Conservation (phyloP, 768 basidiomycete genomes). For the Artomyces pyxidatus region DNA sequence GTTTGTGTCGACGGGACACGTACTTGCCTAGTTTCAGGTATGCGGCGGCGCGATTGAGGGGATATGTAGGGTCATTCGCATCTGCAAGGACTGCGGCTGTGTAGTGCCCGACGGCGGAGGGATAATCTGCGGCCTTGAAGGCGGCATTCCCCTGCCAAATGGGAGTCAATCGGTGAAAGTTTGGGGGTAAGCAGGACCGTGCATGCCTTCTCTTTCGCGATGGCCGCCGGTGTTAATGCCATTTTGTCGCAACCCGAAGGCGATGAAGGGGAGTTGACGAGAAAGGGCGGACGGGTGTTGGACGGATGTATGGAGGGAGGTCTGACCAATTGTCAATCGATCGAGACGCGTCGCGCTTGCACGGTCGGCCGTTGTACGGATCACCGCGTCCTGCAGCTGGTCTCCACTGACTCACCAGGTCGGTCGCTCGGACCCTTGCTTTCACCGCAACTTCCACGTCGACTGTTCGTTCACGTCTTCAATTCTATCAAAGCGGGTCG, state of each 20-base stretch:
- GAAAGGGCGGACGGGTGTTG: not conserved
- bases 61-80: conserved; percentile 62
- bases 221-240: not conserved
- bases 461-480: too few relatives aligned
- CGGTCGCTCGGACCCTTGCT: too few relatives aligned
- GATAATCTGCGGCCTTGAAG: conserved; percentile 76
- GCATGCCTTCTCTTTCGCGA: conserved; percentile 7
- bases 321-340: not conserved
- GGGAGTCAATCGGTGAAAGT: not conserved
- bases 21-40: conserved; percentile 95
- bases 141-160: conserved; percentile 68
- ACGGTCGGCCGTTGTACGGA: too few relatives aligned
- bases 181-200: not conserved
- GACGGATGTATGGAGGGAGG: not conserved
- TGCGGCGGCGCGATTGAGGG: conserved; percentile 83
- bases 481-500: too few relatives aligned
- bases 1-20: conserved; percentile 29
- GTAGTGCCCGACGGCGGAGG: conserved; percentile 79
- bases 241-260: not conserved
- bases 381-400: too few relatives aligned
- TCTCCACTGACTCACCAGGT: too few relatives aligned
- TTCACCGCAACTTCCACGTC: too few relatives aligned
- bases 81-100: conserved; percentile 72
- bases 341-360: not conserved
- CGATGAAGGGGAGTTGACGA: not conserved